phyloP scores from a whole-genome alignment of 176 grass and related monocot genomes.

The Tillandsia fasciculata region DNA sequence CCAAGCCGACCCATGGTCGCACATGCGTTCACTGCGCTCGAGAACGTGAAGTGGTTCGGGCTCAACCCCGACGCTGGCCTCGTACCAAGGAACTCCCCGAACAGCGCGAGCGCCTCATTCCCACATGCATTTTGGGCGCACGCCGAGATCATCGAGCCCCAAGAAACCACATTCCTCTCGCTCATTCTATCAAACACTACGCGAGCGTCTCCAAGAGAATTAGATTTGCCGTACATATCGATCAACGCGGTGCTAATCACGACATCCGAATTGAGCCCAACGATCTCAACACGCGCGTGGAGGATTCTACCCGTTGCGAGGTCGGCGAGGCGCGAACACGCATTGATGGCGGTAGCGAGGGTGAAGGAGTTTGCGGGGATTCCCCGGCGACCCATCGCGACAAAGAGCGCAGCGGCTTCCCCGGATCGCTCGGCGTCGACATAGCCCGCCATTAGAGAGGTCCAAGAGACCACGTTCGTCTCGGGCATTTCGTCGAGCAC shows the following conservation, averaged over 20 bases:
- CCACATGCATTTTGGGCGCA: slow-evolving; percentile 61
- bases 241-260: slow-evolving; percentile 49
- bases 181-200: slow-evolving; percentile 56
- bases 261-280: slow-evolving; percentile 23
- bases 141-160: slow-evolving; percentile 56
- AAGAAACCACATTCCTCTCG: slow-evolving; percentile 42
- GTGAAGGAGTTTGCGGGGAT: slow-evolving; percentile 50
- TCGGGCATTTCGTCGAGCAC: slow-evolving; percentile 56
- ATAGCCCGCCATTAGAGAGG: slow-evolving; percentile 72
- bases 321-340: slow-evolving; percentile 55
- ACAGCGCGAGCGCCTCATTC: slow-evolving; percentile 44
- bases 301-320: slow-evolving; percentile 36
- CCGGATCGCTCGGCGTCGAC: slow-evolving; percentile 18
- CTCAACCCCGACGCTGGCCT: neutral
- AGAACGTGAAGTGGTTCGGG: slow-evolving; percentile 75
- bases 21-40: slow-evolving; percentile 48
- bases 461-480: slow-evolving; percentile 59
- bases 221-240: slow-evolving; percentile 74
- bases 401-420: slow-evolving; percentile 33
- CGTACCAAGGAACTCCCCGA: slow-evolving; percentile 22
- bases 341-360: slow-evolving; percentile 31
- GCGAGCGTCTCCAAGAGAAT: slow-evolving; percentile 25
- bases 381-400: slow-evolving; percentile 19
- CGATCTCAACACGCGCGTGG: slow-evolving; percentile 41
- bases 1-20: slow-evolving; percentile 35